Base-by-base conservation (phyloP, 768 basidiomycete genomes). In the Gloeopeniophorella convolvens region DNA sequence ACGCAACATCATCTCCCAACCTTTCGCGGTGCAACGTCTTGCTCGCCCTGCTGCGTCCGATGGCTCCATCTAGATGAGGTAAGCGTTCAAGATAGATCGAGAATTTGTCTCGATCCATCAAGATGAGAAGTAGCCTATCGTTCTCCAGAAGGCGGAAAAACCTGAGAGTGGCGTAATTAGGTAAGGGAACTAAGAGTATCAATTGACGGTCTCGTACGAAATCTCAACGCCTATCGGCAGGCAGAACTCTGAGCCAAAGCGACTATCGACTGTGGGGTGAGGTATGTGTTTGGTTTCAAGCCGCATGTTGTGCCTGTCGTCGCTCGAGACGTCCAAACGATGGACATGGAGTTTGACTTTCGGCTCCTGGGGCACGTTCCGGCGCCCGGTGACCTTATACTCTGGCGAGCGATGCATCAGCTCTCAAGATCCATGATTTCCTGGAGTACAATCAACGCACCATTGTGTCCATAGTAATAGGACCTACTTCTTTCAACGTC, bases 1-100 rank as follows among this genome's bases (percentile, higher is more conserved):
- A 44, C 7, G 75, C n/a, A 39, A 70, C 66, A 5, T 72, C 65
- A 3, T 66, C 60, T 0, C 75, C 78, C 12, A 79, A 67, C 57
- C 73, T 78, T 49, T 74, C 71, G 6, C 67, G 68, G 46, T 70
- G 66, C 12, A 80, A 59, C 0, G 16, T 27, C 42, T 58, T 48
- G 23, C 41, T 40, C 16, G 30, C 10, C 28, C 45, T 35, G 10
- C 12, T 30, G 10, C 28, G 46, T 3, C 20, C 10, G 41, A 54
- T 45, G 2, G 48, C 44, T 3, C 15, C 13, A 23, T 48, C 31
- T 18, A 57, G 26, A 1, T 16, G 34, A 1, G 42, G 16, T 1
- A 49, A 40, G n/a, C 43, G 39, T 4, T 57, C 48, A 24, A 57
- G 48, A 21, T 57, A 57, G 16, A 57, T 46, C 24, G n/a, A 4